Base-by-base conservation (phyloP, 2,329 filamentous ascomycete genomes). In the Exophiala lecanii-corni region DNA sequence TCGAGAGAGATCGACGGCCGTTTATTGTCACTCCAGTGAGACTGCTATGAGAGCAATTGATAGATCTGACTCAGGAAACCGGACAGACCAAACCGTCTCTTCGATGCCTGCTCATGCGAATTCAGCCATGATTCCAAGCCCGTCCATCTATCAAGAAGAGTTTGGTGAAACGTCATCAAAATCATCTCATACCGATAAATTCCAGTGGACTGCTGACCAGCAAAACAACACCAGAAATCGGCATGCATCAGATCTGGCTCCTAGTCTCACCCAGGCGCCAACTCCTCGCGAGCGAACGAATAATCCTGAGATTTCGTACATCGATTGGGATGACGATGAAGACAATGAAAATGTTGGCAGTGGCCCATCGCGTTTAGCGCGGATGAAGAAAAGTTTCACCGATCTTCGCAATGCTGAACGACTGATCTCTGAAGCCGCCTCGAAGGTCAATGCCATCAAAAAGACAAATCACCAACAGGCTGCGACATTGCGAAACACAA, bases 271-370 rank as follows among this genome's bases (percentile, higher is more conserved):
- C 16, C 18, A 13, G 20, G n/a, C n/a, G n/a, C n/a, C n/a, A n/a
- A n/a, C n/a, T n/a, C 38, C 45, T 33, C 34, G 37, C 12, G 3
- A 16, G 12, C 16, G 23, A 7, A 3, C 10, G n/a, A 2, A 19
- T 9, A 20, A 30, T 9, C 23, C 36, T 12, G 50, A 51, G 37
- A 42, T 49, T 15, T 53, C 50, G n/a, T 53, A 39, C 25, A 51
- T 53, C 13, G 50, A 53, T 4, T 53, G 50, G 50, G 50, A 53
- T 17, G 47, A 50, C 17, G 50, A 49, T 17, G 50, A 48, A 13
- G 36, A 40, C 12, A 35, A 32, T 15, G 20, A 23, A 13, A 12
- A 13, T 20, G 9, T 7, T 15, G 13, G 28, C 17, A 12, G n/a
- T 12, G 10, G 17, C 13, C 18, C 18, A 5, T 49, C 45, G 20